Percentiles rank a stretch among this genome's conserved stretches.
Conservation (phyloP, 345 rosid genomes). For the Kandelia obovata region DNA sequence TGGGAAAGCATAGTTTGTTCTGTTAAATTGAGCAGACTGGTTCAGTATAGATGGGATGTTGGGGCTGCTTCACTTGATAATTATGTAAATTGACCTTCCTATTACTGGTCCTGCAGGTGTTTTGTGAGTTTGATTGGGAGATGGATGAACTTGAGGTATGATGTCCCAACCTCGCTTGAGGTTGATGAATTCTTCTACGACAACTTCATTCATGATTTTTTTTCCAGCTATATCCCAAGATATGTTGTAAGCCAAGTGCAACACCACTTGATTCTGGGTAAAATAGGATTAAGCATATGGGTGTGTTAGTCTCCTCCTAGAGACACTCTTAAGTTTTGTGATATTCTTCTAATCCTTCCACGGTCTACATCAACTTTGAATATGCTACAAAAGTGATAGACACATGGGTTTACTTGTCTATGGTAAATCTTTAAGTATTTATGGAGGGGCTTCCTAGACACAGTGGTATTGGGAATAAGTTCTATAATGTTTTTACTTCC, state of each 20-base stretch:
- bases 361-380: background rate
- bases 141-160: constrained; percentile 80
- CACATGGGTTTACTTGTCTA: background rate
- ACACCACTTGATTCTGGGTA: background rate
- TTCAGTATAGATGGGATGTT: background rate
- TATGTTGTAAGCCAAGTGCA: background rate
- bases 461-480: background rate
- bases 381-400: constrained; percentile 1
- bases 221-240: background rate
- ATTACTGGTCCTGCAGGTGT: constrained; percentile 55
- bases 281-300: background rate
- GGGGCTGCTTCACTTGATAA: too few species aligned
- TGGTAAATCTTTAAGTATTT: too few species aligned
- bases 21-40: background rate
- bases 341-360: background rate
- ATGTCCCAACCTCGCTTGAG: constrained; percentile 6
- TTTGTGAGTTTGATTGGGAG: constrained; percentile 96
- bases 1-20: background rate
- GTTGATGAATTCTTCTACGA: constrained; percentile 1
- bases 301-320: background rate
- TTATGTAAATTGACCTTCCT: constrained; percentile 15
- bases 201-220: background rate
- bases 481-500: background rate
- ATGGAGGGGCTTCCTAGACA: background rate
- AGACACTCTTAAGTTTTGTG: background rate